Conservation (phyloP, 2,329 filamentous ascomycete species). For the Colletotrichum trifolii region DNA sequence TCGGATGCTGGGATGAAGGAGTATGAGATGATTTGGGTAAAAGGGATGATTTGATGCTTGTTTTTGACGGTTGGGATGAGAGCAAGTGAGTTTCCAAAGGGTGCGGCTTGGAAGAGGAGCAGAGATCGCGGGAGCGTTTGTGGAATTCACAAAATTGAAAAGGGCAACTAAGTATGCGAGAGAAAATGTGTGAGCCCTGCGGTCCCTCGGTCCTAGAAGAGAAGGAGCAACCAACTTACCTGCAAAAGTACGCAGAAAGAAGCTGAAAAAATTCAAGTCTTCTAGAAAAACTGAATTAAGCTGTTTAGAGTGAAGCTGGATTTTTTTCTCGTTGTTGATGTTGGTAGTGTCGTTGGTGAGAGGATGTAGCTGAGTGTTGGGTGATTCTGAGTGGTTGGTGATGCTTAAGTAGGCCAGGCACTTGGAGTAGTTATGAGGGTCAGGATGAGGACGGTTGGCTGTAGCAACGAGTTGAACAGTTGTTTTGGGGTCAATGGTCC, state of each 20-base stretch:
- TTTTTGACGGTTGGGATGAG: not conserved
- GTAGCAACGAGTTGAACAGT: too few species aligned
- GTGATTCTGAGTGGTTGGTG: too few species aligned
- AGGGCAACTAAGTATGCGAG: not conserved
- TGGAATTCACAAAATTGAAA: not conserved
- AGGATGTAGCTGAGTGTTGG: too few species aligned
- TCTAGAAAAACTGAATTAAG: conserved; percentile 29
- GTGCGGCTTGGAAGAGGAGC: conserved; percentile 2
- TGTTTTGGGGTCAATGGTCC: conserved; percentile 21
- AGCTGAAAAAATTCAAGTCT: conserved; percentile 19
- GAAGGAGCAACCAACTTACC: conserved; percentile 21
- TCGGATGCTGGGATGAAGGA: not conserved
- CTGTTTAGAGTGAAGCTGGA: not conserved
- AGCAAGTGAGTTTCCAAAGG: conserved; percentile 1
- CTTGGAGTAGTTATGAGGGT: too few species aligned
- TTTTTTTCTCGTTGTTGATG: conserved; percentile 5
- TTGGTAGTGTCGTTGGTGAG: not conserved
- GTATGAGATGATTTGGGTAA: conserved; percentile 2
- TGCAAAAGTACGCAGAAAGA: conserved; percentile 16
- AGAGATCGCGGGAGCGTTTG: conserved; percentile 3
- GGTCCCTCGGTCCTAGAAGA: not conserved
- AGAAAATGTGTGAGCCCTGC: not conserved
- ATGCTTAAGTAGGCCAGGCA: too few species aligned
- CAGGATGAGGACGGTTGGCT: too few species aligned
- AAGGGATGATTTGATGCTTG: not conserved